phyloP scores from a whole-genome alignment of 2,329 filamentous ascomycete genomes.

The Diaporthe destruens region DNA sequence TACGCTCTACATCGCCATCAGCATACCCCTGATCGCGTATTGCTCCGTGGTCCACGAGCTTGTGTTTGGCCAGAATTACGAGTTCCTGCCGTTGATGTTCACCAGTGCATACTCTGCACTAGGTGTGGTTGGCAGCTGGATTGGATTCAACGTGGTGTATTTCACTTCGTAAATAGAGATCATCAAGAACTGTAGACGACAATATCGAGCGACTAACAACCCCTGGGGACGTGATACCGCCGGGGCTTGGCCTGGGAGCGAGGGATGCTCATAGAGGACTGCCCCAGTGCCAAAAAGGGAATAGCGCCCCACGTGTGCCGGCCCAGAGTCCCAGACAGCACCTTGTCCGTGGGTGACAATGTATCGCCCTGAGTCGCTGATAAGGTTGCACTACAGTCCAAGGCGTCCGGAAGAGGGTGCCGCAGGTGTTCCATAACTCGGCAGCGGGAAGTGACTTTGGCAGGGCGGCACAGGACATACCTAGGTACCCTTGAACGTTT shows the following conservation, averaged over 20 bases:
- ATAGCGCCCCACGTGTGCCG: slow-evolving; percentile 34
- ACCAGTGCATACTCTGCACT: slow-evolving; percentile 94
- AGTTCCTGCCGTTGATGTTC: slow-evolving; percentile 97
- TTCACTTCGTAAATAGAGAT: slow-evolving; percentile 66
- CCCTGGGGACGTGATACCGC: neutral
- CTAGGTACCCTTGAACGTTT: slow-evolving; percentile 28
- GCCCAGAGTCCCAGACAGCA: slow-evolving; percentile 8
- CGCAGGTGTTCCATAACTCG: slow-evolving; percentile 32
- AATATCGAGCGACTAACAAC: neutral
- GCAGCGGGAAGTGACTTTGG: slow-evolving; percentile 25
- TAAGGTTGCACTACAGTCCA: slow-evolving; percentile 26
- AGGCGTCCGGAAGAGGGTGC: neutral
- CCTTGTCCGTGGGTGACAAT: slow-evolving; percentile 4
- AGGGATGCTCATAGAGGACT: neutral
- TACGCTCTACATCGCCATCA: slow-evolving; percentile 87
- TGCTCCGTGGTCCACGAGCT: slow-evolving; percentile 86
- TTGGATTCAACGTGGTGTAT: slow-evolving; percentile 94
- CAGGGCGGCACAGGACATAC: slow-evolving; percentile 5
- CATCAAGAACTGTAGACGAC: neutral
- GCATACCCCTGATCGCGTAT: slow-evolving; percentile 90
- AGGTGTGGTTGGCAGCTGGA: slow-evolving; percentile 95
- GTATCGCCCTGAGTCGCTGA: slow-evolving; percentile 34
- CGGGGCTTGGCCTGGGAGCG: neutral
- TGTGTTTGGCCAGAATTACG: slow-evolving; percentile 84
- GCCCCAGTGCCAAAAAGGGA: slow-evolving; percentile 7